Evolutionary conservation across 2,329 filamentous ascomycete species (phyloP).

Genomic region (Claviceps sp.): DNA sequence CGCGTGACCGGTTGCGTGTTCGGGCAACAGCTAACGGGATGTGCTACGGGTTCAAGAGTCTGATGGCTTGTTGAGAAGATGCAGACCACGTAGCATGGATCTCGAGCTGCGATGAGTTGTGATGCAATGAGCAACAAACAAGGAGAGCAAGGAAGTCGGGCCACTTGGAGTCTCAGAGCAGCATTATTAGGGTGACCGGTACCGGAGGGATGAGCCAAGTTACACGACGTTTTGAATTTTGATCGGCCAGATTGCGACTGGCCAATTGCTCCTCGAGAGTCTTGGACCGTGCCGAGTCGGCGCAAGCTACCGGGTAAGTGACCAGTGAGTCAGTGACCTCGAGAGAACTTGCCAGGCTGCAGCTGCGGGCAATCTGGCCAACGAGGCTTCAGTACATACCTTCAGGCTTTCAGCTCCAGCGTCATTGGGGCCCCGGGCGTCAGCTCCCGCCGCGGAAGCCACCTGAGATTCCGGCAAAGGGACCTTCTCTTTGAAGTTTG

Average conservation of each 20-base stretch:
- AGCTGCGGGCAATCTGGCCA: slow-evolving; percentile 1
- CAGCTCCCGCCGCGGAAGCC: neutral
- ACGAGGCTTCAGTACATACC: neutral
- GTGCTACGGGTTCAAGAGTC: neutral
- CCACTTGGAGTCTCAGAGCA: neutral
- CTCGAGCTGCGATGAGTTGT: neutral
- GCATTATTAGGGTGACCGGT: neutral
- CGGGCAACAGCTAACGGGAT: too few species aligned
- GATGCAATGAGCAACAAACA: neutral
- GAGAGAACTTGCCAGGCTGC: too few species aligned
- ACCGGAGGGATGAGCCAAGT: slow-evolving; percentile 4
- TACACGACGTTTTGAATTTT: neutral
- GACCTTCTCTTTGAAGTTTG: too few species aligned
- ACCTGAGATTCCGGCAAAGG: too few species aligned
- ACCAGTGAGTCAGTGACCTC: neutral
- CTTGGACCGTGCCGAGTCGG: too few species aligned
- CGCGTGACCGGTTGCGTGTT: neutral
- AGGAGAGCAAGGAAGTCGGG: neutral
- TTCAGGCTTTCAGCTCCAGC: neutral
- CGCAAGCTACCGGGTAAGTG: neutral
- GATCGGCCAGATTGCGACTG: neutral
- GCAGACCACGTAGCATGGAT: neutral
- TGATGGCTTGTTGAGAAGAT: neutral
- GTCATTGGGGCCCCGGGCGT: neutral
- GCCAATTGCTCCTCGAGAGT: neutral